Evolutionary conservation across 75 land plant species (phyloP).

Genomic region (Pinus tabuliformis): DNA sequence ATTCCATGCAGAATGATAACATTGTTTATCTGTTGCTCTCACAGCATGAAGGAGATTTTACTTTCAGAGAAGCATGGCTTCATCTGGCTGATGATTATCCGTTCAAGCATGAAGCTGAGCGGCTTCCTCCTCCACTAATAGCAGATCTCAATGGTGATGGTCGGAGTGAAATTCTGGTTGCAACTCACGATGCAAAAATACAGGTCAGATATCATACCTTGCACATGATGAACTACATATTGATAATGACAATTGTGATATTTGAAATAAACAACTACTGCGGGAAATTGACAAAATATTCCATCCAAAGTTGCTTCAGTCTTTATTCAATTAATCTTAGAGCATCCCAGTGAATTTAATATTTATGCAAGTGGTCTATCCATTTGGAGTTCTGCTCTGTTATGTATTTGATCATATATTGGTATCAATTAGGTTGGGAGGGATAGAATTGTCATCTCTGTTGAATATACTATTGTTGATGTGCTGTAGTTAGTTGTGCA

Average conservation of each 20-base stretch:
- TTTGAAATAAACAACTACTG: not conserved
- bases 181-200: slow-evolving; percentile 89
- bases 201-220: slow-evolving; percentile 30
- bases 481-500: too few species aligned
- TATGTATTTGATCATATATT: too few species aligned
- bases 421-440: too few species aligned
- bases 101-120: slow-evolving; percentile 82
- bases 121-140: slow-evolving; percentile 86
- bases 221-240: not conserved
- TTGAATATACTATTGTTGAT: too few species aligned
- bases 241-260: slow-evolving; percentile 2
- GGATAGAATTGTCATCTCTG: too few species aligned
- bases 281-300: not conserved
- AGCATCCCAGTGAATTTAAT: too few species aligned
- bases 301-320: not conserved
- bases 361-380: too few species aligned
- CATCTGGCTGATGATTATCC: slow-evolving; percentile 82
- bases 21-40: not conserved
- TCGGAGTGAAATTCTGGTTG: slow-evolving; percentile 80
- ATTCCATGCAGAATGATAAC: too few species aligned
- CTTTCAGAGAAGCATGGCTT: slow-evolving; percentile 91
- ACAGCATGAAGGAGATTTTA: slow-evolving; percentile 93
- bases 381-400: too few species aligned
- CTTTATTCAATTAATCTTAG: too few species aligned
- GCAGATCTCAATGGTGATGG: slow-evolving; percentile 97